Conservation (phyloP, 2,329 filamentous ascomycete genomes). For the Pseudogymnoascus sp. region DNA sequence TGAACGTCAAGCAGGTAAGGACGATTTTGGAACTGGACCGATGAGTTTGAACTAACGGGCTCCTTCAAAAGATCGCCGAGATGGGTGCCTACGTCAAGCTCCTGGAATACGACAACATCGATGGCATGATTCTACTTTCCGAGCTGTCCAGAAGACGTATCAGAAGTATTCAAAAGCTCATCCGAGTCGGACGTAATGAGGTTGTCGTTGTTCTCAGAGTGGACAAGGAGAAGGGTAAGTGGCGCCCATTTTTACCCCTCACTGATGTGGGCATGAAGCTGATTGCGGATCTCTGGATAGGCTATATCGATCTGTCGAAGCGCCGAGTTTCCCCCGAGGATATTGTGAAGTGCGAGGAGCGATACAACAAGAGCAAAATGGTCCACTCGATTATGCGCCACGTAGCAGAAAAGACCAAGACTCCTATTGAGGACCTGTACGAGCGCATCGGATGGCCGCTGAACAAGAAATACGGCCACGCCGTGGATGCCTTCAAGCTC, state of each 20-base stretch:
- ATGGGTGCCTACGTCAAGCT: conserved; percentile 99
- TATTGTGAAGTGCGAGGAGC: conserved; percentile 96
- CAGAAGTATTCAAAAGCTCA: conserved; percentile 96
- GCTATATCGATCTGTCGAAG: conserved; percentile 98
- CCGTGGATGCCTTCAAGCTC: conserved; percentile 97
- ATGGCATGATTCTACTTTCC: conserved; percentile 98
- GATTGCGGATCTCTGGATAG: conserved; percentile 30
- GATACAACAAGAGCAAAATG: conserved; percentile 99
- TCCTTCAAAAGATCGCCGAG: conserved; percentile 69
- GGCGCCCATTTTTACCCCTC: background rate
- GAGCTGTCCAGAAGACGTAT: conserved; percentile 98
- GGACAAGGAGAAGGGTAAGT: conserved; percentile 91
- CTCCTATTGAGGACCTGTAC: conserved; percentile 90
- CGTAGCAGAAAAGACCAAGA: conserved; percentile 92
- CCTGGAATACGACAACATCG: conserved; percentile 99
- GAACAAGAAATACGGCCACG: conserved; percentile 94
- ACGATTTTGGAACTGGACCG: conserved; percentile 10
- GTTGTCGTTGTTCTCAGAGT: conserved; percentile 97
- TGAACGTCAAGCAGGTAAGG: conserved; percentile 93
- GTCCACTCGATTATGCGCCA: conserved; percentile 99
- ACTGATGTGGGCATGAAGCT: background rate
- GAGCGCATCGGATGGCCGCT: conserved; percentile 93
- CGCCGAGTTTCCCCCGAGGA: conserved; percentile 96
- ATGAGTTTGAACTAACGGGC: background rate
- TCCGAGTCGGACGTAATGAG: conserved; percentile 94